These are phyloP conservation scores for Parietaria judaica DNA, from an alignment of 306 rosid genomes.

Conservation along the genomic window DNA sequence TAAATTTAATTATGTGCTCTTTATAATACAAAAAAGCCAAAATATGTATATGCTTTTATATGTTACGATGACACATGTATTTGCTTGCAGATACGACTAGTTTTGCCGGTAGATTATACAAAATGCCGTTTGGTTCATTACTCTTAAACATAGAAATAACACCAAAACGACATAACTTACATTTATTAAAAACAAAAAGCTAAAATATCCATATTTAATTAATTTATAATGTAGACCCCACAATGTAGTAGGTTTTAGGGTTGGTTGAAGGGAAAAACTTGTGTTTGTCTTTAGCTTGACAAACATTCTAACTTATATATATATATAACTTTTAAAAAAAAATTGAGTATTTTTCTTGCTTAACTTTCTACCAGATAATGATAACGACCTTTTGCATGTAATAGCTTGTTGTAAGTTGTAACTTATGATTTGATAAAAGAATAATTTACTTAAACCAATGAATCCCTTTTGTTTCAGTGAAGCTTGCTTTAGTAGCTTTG, in stretches of 20 bases:
- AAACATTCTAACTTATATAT: not conserved
- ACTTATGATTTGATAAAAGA: not conserved
- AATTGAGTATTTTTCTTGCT: not conserved
- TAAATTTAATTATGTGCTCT: no score
- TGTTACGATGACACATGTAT: no score
- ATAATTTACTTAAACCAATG: not conserved
- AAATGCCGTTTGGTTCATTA: no score
- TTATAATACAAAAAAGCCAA: no score
- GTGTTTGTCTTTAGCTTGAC: slow-evolving; percentile 3
- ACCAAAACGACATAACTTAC: no score
- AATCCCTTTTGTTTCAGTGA: not conserved
- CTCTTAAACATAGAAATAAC: no score
- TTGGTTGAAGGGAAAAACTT: not conserved
- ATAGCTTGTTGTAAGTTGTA: not conserved
- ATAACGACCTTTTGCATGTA: slow-evolving; percentile 12
- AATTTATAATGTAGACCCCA: not conserved
- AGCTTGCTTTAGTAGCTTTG: not conserved
- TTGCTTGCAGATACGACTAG: no score
- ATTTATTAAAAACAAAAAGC: no score
- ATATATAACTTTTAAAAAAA: not conserved
- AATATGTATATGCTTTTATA: no score
- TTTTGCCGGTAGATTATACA: no score
- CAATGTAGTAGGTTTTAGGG: not conserved
- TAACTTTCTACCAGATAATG: not conserved
- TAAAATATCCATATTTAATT: no score